Percentiles rank a stretch among this genome's conserved stretches.
Evolutionary conservation across 169 alveolate species (phyloP).

Genomic region (Plasmodium billcollinsi): DNA sequence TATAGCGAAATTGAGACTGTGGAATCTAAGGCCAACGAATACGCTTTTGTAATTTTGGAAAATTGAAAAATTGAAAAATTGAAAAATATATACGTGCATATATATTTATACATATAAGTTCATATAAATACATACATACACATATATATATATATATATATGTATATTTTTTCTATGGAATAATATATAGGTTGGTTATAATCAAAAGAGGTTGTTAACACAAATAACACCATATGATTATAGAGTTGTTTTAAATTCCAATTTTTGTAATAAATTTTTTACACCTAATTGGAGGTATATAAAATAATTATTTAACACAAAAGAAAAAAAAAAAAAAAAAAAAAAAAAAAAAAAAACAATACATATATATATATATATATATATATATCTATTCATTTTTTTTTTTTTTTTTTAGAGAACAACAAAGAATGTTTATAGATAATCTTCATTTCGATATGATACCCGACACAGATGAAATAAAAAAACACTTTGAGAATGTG

Average conservation of each 20-base stretch:
- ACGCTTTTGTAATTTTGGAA: conserved; percentile 38
- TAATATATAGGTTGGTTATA: conserved; percentile 60
- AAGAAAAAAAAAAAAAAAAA: neutral
- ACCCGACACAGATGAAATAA: conserved; percentile 63
- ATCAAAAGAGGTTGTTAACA: conserved; percentile 58
- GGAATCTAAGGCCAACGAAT: conserved; percentile 60
- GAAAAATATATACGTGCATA: neutral
- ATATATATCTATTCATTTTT: neutral
- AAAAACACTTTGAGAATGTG: conserved; percentile 33
- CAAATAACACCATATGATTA: conserved; percentile 75
- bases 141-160: neutral
- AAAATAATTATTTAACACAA: too few relatives aligned
- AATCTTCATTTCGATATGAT: conserved; percentile 64
- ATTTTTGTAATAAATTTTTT: conserved; percentile 47
- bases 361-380: too few relatives aligned
- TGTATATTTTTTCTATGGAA: neutral
- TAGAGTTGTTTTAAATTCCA: conserved; percentile 29
- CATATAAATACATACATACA: neutral
- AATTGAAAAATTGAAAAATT: neutral
- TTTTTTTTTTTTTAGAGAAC: conserved; percentile 15
- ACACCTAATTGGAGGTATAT: conserved; percentile 57
- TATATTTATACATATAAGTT: too few relatives aligned
- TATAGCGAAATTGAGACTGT: conserved; percentile 25
- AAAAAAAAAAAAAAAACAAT: neutral
- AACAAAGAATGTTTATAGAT: conserved; percentile 39